Conservation (phyloP, 164 flowering plant genomes). For the Litsea cubeba region DNA sequence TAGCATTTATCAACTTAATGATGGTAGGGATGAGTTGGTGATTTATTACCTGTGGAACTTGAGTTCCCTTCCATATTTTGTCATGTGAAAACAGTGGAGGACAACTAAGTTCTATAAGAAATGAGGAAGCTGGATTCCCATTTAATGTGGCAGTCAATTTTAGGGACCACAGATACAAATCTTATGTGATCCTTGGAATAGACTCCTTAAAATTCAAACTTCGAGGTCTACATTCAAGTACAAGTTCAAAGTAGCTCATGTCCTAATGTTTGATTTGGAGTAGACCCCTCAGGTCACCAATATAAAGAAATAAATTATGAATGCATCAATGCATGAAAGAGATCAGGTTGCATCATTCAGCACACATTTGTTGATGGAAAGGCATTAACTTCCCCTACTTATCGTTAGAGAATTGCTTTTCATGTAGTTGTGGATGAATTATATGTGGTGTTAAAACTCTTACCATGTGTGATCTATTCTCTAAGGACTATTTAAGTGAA, state of each 20-base stretch:
- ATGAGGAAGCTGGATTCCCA: too few relatives aligned
- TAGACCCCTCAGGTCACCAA: neutral
- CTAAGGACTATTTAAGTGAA: too few relatives aligned
- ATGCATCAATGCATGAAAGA: neutral
- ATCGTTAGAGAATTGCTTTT: neutral
- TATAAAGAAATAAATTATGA: neutral
- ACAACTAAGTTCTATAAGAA: too few relatives aligned
- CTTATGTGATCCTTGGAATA: neutral
- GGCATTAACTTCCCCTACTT: neutral
- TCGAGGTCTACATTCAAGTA: neutral
- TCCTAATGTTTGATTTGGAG: neutral
- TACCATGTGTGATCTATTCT: too few relatives aligned
- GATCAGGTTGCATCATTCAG: neutral
- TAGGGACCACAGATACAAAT: neutral
- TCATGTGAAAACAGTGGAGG: too few relatives aligned
- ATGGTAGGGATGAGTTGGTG: too few relatives aligned
- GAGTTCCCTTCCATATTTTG: too few relatives aligned
- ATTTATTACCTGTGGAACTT: too few relatives aligned
- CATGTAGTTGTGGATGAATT: neutral
- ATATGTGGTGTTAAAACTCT: too few relatives aligned
- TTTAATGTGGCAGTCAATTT: too few relatives aligned
- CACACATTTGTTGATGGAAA: neutral
- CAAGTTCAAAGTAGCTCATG: neutral
- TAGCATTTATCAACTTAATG: too few relatives aligned
- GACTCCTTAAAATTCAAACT: neutral